A percentile compares a stretch with the other conserved stretches of the same genome.
These are phyloP conservation scores for Cyathus pygmaeus DNA, from an alignment of 1,284 basidiomycete species.

Conservation along the genomic window DNA sequence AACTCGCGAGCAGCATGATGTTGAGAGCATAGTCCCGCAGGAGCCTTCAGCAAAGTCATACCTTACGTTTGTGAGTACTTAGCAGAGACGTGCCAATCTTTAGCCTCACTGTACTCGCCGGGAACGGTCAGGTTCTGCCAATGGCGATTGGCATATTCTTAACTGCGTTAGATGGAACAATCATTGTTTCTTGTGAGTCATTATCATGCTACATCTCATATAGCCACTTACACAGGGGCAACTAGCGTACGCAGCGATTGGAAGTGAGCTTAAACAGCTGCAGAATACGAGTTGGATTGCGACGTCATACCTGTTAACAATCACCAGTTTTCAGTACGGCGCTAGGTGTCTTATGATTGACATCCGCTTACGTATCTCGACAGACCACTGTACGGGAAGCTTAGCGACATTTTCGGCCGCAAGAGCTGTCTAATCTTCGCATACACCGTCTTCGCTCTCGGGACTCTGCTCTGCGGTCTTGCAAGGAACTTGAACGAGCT, in stretches of 20 bases:
- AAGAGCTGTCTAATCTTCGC: constrained; percentile 67
- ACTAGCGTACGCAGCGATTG: constrained; percentile 67
- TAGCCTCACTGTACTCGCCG: neutral
- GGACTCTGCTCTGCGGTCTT: constrained; percentile 63
- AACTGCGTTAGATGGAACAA: constrained; percentile 67
- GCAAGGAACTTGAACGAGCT: constrained; percentile 66
- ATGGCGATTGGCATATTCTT: constrained; percentile 69
- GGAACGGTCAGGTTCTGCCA: constrained; percentile 55
- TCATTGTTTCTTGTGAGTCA: constrained; percentile 61
- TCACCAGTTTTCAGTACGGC: constrained; percentile 69
- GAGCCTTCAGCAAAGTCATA: neutral
- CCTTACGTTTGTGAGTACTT: neutral
- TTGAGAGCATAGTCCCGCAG: neutral
- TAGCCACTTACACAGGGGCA: neutral
- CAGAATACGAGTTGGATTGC: constrained; percentile 76
- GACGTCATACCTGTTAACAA: constrained; percentile 69
- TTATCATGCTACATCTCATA: neutral
- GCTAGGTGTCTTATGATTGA: neutral
- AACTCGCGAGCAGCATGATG: neutral
- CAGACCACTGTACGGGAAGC: constrained; percentile 68
- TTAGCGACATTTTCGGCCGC: constrained; percentile 74
- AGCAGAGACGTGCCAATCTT: neutral
- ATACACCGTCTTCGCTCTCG: constrained; percentile 64
- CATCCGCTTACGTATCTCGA: constrained; percentile 23
- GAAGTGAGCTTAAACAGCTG: constrained; percentile 68